A percentile compares a stretch with the other conserved stretches of the same genome.
Conservation (phyloP, 2,329 filamentous ascomycete species). For the Penicillium frequentans region DNA sequence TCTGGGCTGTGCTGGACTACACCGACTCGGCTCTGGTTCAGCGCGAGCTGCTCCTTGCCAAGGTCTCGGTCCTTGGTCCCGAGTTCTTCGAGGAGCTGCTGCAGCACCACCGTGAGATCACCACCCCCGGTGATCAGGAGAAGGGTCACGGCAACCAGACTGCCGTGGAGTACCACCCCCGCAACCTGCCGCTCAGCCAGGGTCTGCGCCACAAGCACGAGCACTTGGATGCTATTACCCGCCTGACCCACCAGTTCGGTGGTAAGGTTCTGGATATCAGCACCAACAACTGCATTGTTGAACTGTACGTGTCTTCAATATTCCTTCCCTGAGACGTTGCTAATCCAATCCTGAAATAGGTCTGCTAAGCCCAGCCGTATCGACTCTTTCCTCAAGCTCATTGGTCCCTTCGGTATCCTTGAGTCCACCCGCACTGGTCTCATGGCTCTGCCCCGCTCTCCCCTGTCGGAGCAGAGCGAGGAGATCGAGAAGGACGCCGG, state of each 20-base stretch:
- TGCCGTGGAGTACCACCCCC: slow-evolving; percentile 77
- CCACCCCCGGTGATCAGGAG: slow-evolving; percentile 48
- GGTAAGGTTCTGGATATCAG: slow-evolving; percentile 98
- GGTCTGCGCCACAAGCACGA: slow-evolving; percentile 95
- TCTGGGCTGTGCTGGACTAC: slow-evolving; percentile 98
- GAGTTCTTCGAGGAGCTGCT: slow-evolving; percentile 98
- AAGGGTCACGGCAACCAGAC: slow-evolving; percentile 16
- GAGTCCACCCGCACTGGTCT: slow-evolving; percentile 94
- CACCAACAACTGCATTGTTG: slow-evolving; percentile 97
- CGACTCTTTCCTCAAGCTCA: slow-evolving; percentile 95
- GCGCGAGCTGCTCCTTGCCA: slow-evolving; percentile 90
- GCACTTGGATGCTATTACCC: slow-evolving; percentile 93
- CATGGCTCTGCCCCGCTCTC: slow-evolving; percentile 94
- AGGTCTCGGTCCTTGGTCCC: slow-evolving; percentile 93
- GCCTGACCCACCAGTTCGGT: slow-evolving; percentile 94
- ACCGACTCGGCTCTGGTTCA: slow-evolving; percentile 90
- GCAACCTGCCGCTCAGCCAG: slow-evolving; percentile 79
- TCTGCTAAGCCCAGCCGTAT: slow-evolving; percentile 93
- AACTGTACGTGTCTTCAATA: slow-evolving; percentile 66
- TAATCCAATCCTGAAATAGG: slow-evolving; percentile 43
- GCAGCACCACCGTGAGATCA: slow-evolving; percentile 92
- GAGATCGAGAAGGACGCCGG: slow-evolving; percentile 82
- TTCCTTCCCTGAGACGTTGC: neutral
- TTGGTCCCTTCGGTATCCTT: slow-evolving; percentile 90
- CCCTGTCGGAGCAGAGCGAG: slow-evolving; percentile 73